These are phyloP conservation scores for Cardamine resedifolia DNA, from an alignment of 345 rosid genomes.

Conservation along the genomic window DNA sequence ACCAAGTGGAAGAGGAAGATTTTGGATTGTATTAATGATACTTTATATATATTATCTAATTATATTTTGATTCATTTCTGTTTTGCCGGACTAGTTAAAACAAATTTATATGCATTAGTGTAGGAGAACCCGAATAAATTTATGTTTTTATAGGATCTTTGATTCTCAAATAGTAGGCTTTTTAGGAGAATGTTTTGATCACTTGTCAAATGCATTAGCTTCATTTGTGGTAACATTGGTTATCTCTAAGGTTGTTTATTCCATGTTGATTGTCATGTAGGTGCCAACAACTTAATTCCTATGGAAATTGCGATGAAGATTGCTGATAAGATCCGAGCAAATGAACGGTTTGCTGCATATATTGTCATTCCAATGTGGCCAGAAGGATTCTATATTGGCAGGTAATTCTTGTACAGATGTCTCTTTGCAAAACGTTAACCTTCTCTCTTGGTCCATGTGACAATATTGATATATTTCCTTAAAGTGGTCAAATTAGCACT, in stretches of 20 bases:
- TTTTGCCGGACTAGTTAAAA: too few species aligned
- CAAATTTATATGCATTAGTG: too few species aligned
- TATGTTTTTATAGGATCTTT: too few species aligned
- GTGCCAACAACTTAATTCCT: constrained; percentile 92
- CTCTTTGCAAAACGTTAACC: background rate
- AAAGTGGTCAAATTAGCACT: too few species aligned
- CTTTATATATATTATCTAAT: background rate
- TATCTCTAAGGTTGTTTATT: background rate
- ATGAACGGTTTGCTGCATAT: constrained; percentile 90
- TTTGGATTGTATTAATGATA: background rate
- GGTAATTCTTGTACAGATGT: constrained; percentile 42
- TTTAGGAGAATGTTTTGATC: too few species aligned
- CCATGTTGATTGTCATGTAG: constrained; percentile 40
- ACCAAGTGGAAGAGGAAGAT: background rate
- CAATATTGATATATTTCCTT: too few species aligned
- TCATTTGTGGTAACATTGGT: background rate
- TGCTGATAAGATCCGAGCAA: constrained; percentile 79
- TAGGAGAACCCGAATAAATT: too few species aligned
- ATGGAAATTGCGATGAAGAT: constrained; percentile 98
- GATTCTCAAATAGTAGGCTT: too few species aligned
- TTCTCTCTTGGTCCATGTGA: constrained; percentile 1
- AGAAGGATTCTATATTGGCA: constrained; percentile 95
- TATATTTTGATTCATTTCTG: too few species aligned
- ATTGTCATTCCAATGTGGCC: constrained; percentile 98
- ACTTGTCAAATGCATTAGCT: background rate